These are phyloP conservation scores for Hibiscus tridactylites DNA, from an alignment of 345 rosid species.

Conservation along the genomic window DNA sequence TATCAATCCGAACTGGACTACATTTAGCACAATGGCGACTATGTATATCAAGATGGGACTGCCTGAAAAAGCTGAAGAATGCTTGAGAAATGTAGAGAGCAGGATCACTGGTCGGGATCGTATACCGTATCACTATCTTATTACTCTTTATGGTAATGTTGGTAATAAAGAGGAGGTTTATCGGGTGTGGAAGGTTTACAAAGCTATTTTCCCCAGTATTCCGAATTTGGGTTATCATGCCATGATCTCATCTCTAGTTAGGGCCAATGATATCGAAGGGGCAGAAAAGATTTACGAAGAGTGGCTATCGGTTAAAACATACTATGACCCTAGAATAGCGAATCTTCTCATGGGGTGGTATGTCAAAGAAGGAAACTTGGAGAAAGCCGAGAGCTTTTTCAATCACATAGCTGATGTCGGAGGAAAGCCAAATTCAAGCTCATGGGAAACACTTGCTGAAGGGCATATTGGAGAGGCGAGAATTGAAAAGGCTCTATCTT, in stretches of 20 bases:
- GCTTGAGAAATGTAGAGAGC: slow-evolving; percentile 69
- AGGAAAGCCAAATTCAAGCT: slow-evolving; percentile 64
- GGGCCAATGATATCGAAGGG: slow-evolving; percentile 62
- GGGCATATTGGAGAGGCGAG: slow-evolving; percentile 37
- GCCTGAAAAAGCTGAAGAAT: slow-evolving; percentile 70
- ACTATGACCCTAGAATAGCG: slow-evolving; percentile 76
- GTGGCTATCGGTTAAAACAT: slow-evolving; percentile 60
- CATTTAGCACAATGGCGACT: slow-evolving; percentile 88
- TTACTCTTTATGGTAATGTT: slow-evolving; percentile 67
- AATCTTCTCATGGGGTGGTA: slow-evolving; percentile 64
- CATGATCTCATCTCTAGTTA: slow-evolving; percentile 58
- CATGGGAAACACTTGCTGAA: slow-evolving; percentile 89
- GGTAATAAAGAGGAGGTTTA: slow-evolving; percentile 64
- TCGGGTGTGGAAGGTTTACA: slow-evolving; percentile 79
- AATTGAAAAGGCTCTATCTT: slow-evolving; percentile 12
- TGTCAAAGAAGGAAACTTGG: slow-evolving; percentile 53
- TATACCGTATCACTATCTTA: slow-evolving; percentile 78
- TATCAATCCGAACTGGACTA: slow-evolving; percentile 78
- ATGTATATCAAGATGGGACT: slow-evolving; percentile 78
- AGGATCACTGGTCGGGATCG: slow-evolving; percentile 76
- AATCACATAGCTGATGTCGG: slow-evolving; percentile 59
- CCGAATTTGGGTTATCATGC: slow-evolving; percentile 86
- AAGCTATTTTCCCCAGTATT: slow-evolving; percentile 59
- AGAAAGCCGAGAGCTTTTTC: slow-evolving; percentile 49
- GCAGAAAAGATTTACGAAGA: slow-evolving; percentile 68